Evolutionary conservation across 2,329 filamentous ascomycete genomes (phyloP).

Genomic region (Hymenoscyphus fructigenus): DNA sequence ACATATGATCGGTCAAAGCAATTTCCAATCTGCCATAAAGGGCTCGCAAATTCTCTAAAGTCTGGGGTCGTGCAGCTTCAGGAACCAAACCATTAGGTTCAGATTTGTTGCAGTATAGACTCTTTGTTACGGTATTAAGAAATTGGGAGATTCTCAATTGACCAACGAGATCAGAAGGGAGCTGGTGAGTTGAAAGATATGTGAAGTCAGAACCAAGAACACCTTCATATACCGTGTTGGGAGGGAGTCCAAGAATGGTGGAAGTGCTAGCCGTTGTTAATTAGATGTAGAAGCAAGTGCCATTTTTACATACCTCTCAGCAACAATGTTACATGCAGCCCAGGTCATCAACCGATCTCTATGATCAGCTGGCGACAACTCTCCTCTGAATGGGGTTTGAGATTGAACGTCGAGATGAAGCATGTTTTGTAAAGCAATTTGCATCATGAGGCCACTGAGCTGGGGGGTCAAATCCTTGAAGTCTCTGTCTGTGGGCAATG

Average conservation of each 20-base stretch:
- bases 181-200: slow-evolving; percentile 43
- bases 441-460: slow-evolving; percentile 33
- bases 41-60: not conserved
- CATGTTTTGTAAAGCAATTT: slow-evolving; percentile 32
- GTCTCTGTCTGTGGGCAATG: slow-evolving; percentile 30
- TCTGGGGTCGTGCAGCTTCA: slow-evolving; percentile 38
- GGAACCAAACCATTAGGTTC: slow-evolving; percentile 42
- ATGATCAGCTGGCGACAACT: slow-evolving; percentile 21
- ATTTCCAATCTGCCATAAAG: slow-evolving; percentile 7
- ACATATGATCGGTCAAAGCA: slow-evolving; percentile 5
- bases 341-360: slow-evolving; percentile 63
- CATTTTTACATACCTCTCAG: slow-evolving; percentile 53
- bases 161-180: slow-evolving; percentile 51
- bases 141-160: slow-evolving; percentile 57
- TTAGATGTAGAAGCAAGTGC: slow-evolving; percentile 9
- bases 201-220: slow-evolving; percentile 46
- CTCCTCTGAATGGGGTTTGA: slow-evolving; percentile 28
- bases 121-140: slow-evolving; percentile 55
- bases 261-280: slow-evolving; percentile 48
- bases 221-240: slow-evolving; percentile 60
- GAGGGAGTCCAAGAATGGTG: slow-evolving; percentile 67
- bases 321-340: slow-evolving; percentile 67
- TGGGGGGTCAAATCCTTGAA: slow-evolving; percentile 31
- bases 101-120: slow-evolving; percentile 57
- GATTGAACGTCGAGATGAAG: slow-evolving; percentile 29